These are phyloP conservation scores for Whalleya microplaca DNA, from an alignment of 2,329 filamentous ascomycete species.

Conservation along the genomic window DNA sequence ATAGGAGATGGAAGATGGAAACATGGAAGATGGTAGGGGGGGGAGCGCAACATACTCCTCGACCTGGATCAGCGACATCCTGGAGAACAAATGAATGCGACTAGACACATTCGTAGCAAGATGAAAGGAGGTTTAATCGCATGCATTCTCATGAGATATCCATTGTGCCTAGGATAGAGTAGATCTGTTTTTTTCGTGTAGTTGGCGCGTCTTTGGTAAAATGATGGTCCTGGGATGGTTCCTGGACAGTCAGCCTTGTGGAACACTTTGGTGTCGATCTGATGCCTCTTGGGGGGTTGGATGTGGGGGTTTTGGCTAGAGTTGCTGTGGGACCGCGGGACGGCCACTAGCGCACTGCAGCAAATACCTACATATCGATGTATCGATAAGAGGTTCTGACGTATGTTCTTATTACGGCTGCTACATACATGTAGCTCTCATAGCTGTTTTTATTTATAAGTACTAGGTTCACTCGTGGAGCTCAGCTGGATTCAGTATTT, in stretches of 20 bases:
- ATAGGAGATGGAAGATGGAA: too few species aligned
- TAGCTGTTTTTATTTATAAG: too few species aligned
- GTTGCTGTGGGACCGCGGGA: too few species aligned
- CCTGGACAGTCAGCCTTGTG: background rate
- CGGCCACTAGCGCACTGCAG: too few species aligned
- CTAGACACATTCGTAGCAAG: background rate
- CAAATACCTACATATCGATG: too few species aligned
- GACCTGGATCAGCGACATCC: constrained; percentile 37
- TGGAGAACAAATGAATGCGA: constrained; percentile 10
- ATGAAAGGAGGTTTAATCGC: background rate
- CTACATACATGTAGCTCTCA: too few species aligned
- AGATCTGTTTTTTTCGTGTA: background rate
- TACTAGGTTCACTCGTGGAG: too few species aligned
- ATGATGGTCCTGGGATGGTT: background rate
- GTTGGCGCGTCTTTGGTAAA: background rate
- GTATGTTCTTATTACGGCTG: too few species aligned
- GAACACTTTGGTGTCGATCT: background rate
- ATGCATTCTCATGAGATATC: constrained; percentile 16
- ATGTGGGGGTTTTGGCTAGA: too few species aligned
- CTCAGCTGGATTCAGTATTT: too few species aligned
- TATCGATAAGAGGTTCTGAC: too few species aligned
- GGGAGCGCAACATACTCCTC: constrained; percentile 33
- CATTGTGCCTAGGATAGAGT: constrained; percentile 3
- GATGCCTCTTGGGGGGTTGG: too few species aligned
- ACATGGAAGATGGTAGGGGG: background rate